Percentiles rank a stretch among this genome's conserved stretches.
phyloP scores from a whole-genome alignment of 2,329 filamentous ascomycete genomes.

The Fusarium protoensiforme region DNA sequence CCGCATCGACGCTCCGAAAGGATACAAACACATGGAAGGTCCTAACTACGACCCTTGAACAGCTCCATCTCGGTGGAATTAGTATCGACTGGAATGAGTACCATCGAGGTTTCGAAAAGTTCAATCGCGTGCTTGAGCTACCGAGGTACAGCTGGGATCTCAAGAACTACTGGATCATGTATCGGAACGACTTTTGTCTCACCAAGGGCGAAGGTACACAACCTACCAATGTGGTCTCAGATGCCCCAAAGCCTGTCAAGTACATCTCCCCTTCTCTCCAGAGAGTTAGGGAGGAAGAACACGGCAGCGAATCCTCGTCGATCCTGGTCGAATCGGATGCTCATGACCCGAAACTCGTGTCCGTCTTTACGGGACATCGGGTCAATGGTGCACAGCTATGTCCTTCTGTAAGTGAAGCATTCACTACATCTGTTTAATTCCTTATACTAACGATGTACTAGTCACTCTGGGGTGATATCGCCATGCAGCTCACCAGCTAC shows the following conservation, averaged over 20 bases:
- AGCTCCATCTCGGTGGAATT: conserved; percentile 70
- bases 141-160: conserved; percentile 78
- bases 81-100: conserved; percentile 76
- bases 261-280: conserved; percentile 36
- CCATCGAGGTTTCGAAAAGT: conserved; percentile 61
- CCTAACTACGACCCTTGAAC: conserved; percentile 65
- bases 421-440: too few species aligned
- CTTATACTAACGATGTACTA: conserved; percentile 1
- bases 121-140: conserved; percentile 65
- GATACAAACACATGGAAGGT: conserved; percentile 74
- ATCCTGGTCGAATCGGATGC: conserved; percentile 30
- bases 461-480: conserved; percentile 34
- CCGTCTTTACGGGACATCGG: conserved; percentile 30
- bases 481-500: conserved; percentile 20
- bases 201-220: conserved; percentile 65
- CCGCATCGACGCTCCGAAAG: conserved; percentile 71
- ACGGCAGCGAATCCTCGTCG: conserved; percentile 8
- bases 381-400: conserved; percentile 36
- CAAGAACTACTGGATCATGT: conserved; percentile 76
- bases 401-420: conserved; percentile 28
- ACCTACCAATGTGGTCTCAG: background rate
- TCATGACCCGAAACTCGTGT: conserved; percentile 20
- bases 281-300: conserved; percentile 27
- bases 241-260: conserved; percentile 4
- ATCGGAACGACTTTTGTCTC: conserved; percentile 76